Base-by-base conservation (phyloP, 2,329 filamentous ascomycete species). In the Helicocarpus griseus region DNA sequence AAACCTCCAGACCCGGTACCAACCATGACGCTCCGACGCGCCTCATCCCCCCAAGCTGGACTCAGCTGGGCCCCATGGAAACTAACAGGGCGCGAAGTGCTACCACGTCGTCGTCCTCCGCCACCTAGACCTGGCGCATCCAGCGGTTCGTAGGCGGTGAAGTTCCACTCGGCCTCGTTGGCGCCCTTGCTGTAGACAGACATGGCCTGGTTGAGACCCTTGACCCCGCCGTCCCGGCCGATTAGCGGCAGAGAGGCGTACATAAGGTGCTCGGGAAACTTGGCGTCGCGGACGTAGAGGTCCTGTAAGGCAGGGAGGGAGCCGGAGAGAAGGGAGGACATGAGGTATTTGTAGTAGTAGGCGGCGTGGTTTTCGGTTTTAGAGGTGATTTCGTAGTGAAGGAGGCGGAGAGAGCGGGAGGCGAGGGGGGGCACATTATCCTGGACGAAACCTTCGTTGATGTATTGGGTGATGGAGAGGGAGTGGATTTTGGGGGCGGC, bases 271-370 rank as follows among this genome's bases (percentile, higher is more conserved):
- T 95, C 88, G 1, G 89, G 83, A 64, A 97, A 95, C 47, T 80
- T 77, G 24, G 85, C 80, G 61, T 96, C 89, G 48, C 88, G 85
- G 17, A 96, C 91, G 65, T 94, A 96, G 6, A 97, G 78, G 21
- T 83, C 80, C 33, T 77, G 77, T 7, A 97, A 76, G 33, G 78
- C 79, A 1, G 89, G 89, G 6, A 97, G 77, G 6, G 81, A 79
- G 55, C 85, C 85, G 14, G 82, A 79, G 54, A 93, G 80, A 29
- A 97, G 79, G 0, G 88, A 95, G n/a, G 80, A 80, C 24, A 88
- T 83, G 19, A 97, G 80, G 68, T 95, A 95, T 54, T 81, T 80
- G 68, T 96, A 95, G 71, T 95, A 94, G 17, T 77, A 78, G 22
- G 73, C 69, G 5, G 74, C 70, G 54, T 81, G 85, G 9, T 82